phyloP scores from a whole-genome alignment of 148 eudicot species.

The Arctostaphylos glauca region DNA sequence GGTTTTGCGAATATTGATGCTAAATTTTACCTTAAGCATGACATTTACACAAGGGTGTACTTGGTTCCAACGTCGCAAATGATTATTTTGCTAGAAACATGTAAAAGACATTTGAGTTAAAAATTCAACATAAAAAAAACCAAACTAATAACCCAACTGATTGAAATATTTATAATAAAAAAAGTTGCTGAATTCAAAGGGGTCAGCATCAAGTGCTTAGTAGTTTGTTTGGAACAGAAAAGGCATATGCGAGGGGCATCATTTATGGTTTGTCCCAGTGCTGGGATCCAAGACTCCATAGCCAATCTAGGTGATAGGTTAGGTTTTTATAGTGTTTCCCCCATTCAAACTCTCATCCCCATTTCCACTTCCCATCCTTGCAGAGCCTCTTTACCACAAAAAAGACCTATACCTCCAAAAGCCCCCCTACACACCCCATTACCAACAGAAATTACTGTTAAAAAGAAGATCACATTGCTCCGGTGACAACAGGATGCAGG shows the following conservation, averaged over 20 bases:
- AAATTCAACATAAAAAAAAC: background rate
- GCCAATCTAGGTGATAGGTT: conserved; percentile 21
- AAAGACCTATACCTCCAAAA: conserved; percentile 9
- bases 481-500: background rate
- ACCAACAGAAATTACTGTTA: conserved; percentile 1
- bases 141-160: background rate
- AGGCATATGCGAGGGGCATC: background rate
- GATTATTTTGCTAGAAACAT: too few species aligned
- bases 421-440: conserved; percentile 17
- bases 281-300: conserved; percentile 33
- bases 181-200: background rate
- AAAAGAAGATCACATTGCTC: background rate
- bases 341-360: conserved; percentile 30
- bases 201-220: conserved; percentile 11
- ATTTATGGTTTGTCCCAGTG: conserved; percentile 17
- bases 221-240: background rate
- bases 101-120: background rate
- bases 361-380: conserved; percentile 19
- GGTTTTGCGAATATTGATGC: too few species aligned
- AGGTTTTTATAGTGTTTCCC: conserved; percentile 22
- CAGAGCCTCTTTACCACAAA: conserved; percentile 11
- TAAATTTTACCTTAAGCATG: too few species aligned
- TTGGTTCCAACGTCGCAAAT: too few species aligned
- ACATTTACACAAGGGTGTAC: too few species aligned
- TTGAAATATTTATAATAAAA: too few species aligned